A percentile compares a stretch with the other conserved stretches of the same genome.
These are phyloP conservation scores for Bacidia gigantensis DNA, from an alignment of 495 filamentous ascomycete genomes.

Conservation along the genomic window DNA sequence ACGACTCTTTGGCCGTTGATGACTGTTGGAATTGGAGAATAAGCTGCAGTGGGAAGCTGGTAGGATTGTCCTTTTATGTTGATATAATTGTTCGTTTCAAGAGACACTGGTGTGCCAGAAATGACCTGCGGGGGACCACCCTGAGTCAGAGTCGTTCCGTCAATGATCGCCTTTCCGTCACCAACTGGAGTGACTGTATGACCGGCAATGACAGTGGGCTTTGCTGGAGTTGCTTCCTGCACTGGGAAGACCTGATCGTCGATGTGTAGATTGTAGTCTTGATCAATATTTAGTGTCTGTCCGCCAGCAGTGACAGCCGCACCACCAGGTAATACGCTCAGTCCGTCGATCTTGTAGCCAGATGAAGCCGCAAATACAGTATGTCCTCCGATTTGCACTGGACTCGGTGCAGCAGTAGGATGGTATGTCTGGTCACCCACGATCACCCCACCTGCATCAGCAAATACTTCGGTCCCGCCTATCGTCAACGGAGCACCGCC, in stretches of 20 bases:
- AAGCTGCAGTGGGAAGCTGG: background rate
- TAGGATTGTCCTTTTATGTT: background rate
- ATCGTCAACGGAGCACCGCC: background rate
- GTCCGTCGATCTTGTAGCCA: background rate
- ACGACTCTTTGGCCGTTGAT: background rate
- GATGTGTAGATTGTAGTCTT: background rate
- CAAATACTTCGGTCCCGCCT: too few species aligned
- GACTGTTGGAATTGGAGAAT: background rate
- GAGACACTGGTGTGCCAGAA: background rate
- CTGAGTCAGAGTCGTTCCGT: background rate
- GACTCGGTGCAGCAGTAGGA: background rate
- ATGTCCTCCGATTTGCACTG: background rate
- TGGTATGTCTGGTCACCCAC: conserved; percentile 4
- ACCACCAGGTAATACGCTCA: background rate
- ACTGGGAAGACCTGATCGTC: background rate
- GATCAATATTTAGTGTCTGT: background rate
- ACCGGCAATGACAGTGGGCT: background rate
- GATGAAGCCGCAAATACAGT: background rate
- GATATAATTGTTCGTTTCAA: background rate
- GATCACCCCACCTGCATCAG: background rate
- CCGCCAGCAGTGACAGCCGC: background rate
- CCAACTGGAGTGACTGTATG: background rate
- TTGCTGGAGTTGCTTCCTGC: background rate
- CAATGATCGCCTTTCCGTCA: background rate
- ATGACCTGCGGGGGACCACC: background rate